Evolutionary conservation across 2,329 filamentous ascomycete genomes (phyloP).

Genomic region (Beauveria bassiana): DNA sequence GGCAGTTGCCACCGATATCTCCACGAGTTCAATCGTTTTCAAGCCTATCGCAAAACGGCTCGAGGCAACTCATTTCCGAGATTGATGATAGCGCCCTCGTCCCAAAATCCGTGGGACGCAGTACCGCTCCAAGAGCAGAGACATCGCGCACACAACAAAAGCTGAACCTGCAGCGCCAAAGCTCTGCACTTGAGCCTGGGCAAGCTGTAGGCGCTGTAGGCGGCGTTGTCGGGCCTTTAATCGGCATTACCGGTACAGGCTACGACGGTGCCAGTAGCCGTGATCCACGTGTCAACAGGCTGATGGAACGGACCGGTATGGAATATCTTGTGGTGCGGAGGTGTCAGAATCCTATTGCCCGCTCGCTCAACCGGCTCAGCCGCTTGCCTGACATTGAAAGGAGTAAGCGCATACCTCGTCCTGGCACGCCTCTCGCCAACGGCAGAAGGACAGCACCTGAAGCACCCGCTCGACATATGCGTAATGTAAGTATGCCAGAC

Average conservation of each 20-base stretch:
- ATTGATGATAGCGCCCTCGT: conserved; percentile 38
- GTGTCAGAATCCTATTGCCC: conserved; percentile 62
- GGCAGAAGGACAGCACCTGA: conserved; percentile 26
- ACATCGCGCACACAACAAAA: conserved; percentile 68
- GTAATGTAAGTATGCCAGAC: conserved; percentile 32
- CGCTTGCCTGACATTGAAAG: conserved; percentile 45
- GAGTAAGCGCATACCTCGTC: conserved; percentile 39
- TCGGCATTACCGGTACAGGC: conserved; percentile 45
- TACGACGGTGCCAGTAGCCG: conserved; percentile 43
- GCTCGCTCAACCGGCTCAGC: conserved; percentile 44
- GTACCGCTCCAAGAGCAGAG: conserved; percentile 37
- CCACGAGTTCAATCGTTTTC: conserved; percentile 36
- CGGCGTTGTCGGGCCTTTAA: conserved; percentile 37
- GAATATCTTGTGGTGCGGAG: conserved; percentile 68
- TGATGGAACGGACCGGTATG: conserved; percentile 62
- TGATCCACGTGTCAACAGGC: conserved; percentile 56
- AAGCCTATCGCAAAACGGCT: conserved; percentile 23
- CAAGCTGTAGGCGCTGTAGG: conserved; percentile 32
- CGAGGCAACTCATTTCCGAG: conserved; percentile 18
- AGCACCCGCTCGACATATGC: conserved; percentile 25
- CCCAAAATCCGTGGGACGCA: conserved; percentile 34
- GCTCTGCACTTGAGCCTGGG: conserved; percentile 60
- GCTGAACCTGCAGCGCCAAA: conserved; percentile 64
- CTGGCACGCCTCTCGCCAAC: conserved; percentile 29
- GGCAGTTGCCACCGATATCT: conserved; percentile 25